Evolutionary conservation across 805 yeast genomes (phyloP).

Genomic region (Candida sanyiensis): DNA sequence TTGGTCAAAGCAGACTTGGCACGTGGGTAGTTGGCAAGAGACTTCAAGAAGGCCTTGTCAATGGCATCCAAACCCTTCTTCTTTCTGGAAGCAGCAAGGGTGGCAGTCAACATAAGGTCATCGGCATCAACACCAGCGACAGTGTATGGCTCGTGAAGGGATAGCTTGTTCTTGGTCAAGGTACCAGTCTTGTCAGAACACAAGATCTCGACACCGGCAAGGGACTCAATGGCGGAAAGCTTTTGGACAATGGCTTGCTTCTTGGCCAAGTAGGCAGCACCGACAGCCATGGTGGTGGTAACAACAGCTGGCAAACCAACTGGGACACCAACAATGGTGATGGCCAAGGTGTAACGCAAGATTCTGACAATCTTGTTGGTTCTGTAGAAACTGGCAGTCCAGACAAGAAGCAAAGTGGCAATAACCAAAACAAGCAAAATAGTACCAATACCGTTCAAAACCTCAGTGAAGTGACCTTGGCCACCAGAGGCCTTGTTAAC

Average conservation of each 20-base stretch:
- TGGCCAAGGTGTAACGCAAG: constrained; percentile 88
- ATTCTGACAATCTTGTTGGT: constrained; percentile 79
- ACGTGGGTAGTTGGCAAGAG: constrained; percentile 81
- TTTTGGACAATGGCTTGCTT: constrained; percentile 97
- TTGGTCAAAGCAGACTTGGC: constrained; percentile 89
- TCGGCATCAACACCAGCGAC: constrained; percentile 96
- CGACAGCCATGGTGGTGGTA: constrained; percentile 99
- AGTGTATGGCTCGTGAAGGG: constrained; percentile 95
- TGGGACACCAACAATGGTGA: constrained; percentile 96
- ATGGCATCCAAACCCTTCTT: constrained; percentile 97
- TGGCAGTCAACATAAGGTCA: constrained; percentile 94
- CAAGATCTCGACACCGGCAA: constrained; percentile 95
- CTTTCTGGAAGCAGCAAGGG: constrained; percentile 97
- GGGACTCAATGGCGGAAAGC: constrained; percentile 92
- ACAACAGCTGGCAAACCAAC: constrained; percentile 98
- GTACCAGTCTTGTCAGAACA: constrained; percentile 99
- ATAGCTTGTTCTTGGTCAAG: constrained; percentile 92
- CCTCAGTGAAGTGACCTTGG: constrained; percentile 95
- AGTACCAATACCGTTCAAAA: constrained; percentile 95
- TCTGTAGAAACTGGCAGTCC: constrained; percentile 95
- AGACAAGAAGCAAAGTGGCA: constrained; percentile 78
- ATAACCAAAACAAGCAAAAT: constrained; percentile 83
- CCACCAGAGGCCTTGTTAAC: constrained; percentile 93
- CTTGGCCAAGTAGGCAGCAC: constrained; percentile 97
- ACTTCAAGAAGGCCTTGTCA: constrained; percentile 93